phyloP scores from a whole-genome alignment of 1,284 basidiomycete genomes.

The Cryptococcus jaspeensis region DNA sequence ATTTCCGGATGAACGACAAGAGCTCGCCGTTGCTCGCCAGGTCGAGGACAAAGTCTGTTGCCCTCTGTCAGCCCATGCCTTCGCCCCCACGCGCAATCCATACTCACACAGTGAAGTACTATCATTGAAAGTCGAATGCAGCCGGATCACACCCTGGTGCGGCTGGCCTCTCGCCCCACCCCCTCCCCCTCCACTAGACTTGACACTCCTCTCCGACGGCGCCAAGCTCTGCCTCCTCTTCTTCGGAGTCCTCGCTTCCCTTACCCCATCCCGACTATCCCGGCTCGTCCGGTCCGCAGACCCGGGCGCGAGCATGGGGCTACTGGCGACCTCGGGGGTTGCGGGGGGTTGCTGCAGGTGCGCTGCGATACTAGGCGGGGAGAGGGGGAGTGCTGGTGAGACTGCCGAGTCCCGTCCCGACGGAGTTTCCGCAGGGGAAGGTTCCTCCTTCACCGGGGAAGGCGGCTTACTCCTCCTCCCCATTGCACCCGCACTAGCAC shows the following conservation, averaged over 20 bases:
- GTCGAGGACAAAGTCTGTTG: slow-evolving; percentile 85
- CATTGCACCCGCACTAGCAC: neutral
- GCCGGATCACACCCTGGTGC: slow-evolving; percentile 77
- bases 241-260: slow-evolving; percentile 17
- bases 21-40: slow-evolving; percentile 87
- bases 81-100: slow-evolving; percentile 1
- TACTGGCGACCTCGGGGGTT: slow-evolving; percentile 8
- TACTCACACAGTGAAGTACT: slow-evolving; percentile 76
- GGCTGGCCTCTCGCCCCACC: slow-evolving; percentile 38
- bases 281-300: neutral
- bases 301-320: slow-evolving; percentile 1
- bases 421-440: neutral
- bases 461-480: slow-evolving; percentile 22
- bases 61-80: neutral
- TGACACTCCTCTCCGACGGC: slow-evolving; percentile 35
- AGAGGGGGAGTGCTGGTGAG: neutral
- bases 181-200: slow-evolving; percentile 15
- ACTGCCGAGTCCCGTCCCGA: no score
- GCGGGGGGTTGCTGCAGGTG: neutral
- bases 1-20: slow-evolving; percentile 67
- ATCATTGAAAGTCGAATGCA: slow-evolving; percentile 83
- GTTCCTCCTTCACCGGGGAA: slow-evolving; percentile 42
- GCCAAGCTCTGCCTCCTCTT: slow-evolving; percentile 36
- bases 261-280: neutral
- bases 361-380: neutral